These are phyloP conservation scores for Zymoseptoria tritici DNA, from an alignment of 2,329 filamentous ascomycete genomes.

Conservation along the genomic window DNA sequence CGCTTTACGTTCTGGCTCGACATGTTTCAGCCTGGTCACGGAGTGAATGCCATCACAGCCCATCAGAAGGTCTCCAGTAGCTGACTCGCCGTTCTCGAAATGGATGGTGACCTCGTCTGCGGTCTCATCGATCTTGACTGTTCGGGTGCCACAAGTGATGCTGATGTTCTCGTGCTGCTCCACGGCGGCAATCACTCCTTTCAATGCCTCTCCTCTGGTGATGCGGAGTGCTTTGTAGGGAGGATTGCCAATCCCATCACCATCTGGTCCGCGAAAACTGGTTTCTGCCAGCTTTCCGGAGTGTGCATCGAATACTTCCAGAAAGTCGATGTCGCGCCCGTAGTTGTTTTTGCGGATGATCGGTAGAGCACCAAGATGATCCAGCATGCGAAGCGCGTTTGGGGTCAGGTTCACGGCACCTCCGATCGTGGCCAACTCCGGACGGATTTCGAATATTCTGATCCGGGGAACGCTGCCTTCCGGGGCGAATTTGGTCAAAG, in stretches of 20 bases:
- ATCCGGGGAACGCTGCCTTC: conserved; percentile 32
- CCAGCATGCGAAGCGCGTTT: conserved; percentile 36
- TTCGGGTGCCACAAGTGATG: conserved; percentile 38
- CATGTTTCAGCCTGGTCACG: conserved; percentile 37
- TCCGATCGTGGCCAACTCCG: conserved; percentile 38
- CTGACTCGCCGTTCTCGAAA: conserved; percentile 31
- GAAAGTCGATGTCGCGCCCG: conserved; percentile 36
- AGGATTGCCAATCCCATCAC: conserved; percentile 38
- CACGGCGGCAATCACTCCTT: conserved; percentile 37
- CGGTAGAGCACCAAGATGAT: conserved; percentile 29
- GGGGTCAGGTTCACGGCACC: conserved; percentile 44
- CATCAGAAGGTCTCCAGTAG: conserved; percentile 29
- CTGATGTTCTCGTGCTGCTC: conserved; percentile 35
- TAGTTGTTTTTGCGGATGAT: conserved; percentile 35
- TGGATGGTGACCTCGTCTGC: conserved; percentile 28
- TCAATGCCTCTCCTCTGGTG: conserved; percentile 37
- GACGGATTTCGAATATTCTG: conserved; percentile 44
- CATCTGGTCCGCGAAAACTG: conserved; percentile 35
- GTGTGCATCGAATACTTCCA: conserved; percentile 41
- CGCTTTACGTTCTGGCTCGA: conserved; percentile 37
- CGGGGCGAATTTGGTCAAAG: conserved; percentile 39
- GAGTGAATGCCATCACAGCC: conserved; percentile 35
- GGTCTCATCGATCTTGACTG: conserved; percentile 34
- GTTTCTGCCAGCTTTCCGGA: conserved; percentile 38
- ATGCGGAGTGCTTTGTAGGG: conserved; percentile 40